These are phyloP conservation scores for Laguncularia racemosa DNA, from an alignment of 345 rosid species.

Conservation along the genomic window DNA sequence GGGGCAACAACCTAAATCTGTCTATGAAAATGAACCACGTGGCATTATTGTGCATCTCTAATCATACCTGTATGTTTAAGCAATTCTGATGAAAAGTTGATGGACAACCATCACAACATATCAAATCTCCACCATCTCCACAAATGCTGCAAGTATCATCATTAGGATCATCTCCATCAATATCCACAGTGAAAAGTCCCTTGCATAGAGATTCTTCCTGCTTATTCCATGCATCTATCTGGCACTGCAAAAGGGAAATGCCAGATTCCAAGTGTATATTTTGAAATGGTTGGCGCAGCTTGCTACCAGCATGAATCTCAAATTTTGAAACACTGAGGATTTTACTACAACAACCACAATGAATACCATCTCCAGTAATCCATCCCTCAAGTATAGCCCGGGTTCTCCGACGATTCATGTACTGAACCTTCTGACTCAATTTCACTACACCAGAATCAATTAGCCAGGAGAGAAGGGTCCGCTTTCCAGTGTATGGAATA, in stretches of 20 bases:
- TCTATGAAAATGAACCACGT: too few relatives aligned
- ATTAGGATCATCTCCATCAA: conserved; percentile 83
- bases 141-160: conserved; percentile 97
- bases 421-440: conserved; percentile 67
- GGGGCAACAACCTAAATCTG: too few relatives aligned
- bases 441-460: conserved; percentile 67
- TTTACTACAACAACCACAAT: conserved; percentile 86
- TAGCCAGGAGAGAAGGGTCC: conserved; percentile 86
- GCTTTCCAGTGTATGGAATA: conserved; percentile 69
- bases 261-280: conserved; percentile 82
- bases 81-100: conserved; percentile 93
- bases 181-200: conserved; percentile 50
- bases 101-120: conserved; percentile 95
- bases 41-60: too few relatives aligned
- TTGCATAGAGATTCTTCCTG: conserved; percentile 43
- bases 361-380: conserved; percentile 76
- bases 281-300: conserved; percentile 64
- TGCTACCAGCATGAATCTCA: conserved; percentile 95
- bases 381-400: conserved; percentile 66
- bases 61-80: conserved; percentile 59
- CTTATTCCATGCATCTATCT: conserved; percentile 75
- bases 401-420: conserved; percentile 50
- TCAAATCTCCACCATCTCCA: conserved; percentile 96
- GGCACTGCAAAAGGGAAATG: conserved; percentile 79
- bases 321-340: conserved; percentile 60